Base-by-base conservation (phyloP, 202 grass and related monocot species). In the Tripidium arundinaceum region DNA sequence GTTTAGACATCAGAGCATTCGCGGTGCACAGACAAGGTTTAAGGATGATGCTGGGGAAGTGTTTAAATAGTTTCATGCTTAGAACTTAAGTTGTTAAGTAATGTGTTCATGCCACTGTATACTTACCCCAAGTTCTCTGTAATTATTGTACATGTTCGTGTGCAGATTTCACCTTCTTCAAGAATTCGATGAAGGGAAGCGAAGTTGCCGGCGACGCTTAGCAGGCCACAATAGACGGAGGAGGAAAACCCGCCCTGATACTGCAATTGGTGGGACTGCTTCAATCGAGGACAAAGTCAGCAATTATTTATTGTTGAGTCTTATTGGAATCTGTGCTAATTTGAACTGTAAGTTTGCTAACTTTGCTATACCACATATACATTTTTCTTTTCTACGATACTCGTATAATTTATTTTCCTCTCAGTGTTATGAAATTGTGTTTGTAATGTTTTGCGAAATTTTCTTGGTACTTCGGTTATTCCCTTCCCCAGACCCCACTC, bases 141-240 rank as follows among this genome's bases (percentile, higher is more conserved):
- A 83, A 81, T 19, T 60, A 81, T 21, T 40, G 6, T 68, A 75
- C 37, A 21, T 84, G 74, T 77, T 52, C 42, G 16, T 87, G 24
- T 89, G 67, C 75, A 95, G 95, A 66, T 98, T 98, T 87, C 95
- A 98, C 76, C 84, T 86, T 75, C 84, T 98, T 46, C 79, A 95
- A 87, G 95, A 98, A 85, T 98, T 98, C 85, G 95, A 98, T 78
- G 95, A 98, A 83, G 95, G 88, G 49, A 98, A 93, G 77, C 81
- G 95, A 79, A 98, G 95, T 60, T 98, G 95, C 59, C 90, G 95
- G 39, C 86, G 95, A 41, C 92, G 95, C 72, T 88, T 95, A 82
- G 90, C 90, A 65, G 95, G 95, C 37, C 95, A 98, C 74, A 98
- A 98, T 70, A 98, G 68, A 70, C 90, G 95, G 1, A 88, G 95